Base-by-base conservation (phyloP, 2,329 filamentous ascomycete species). In the Phoma sp. region DNA sequence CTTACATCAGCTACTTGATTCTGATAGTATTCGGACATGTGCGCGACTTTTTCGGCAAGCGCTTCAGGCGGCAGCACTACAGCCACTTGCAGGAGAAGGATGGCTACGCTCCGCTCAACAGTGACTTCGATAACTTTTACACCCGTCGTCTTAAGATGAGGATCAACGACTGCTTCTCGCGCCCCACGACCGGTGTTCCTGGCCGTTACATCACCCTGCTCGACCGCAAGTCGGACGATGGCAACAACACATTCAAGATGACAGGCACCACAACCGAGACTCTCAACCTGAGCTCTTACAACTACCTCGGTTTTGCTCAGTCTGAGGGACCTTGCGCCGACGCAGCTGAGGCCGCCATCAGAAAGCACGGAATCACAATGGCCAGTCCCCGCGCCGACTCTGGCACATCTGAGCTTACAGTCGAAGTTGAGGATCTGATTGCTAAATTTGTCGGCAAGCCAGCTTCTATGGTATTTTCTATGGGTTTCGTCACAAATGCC, bases 91-190 rank as follows among this genome's bases (percentile, higher is more conserved):
- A 89, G 72, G 84, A 89, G 33, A 84, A 86, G 62, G 91, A 96
- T 72, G 95, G 95, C 59, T 98, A 96, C 71, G 95, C 93, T 9
- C 92, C 95, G 2, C 83, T 99, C 61, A 98, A 97, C 77, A 96
- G 92, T 68, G 95, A 99, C 76, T 99, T 99, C 72, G 95, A 99
- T 80, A 98, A 93, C 77, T 99, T 99, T 76, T 99, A 99, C 77
- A 91, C 93, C 52, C 86, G 95, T 52, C 85, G 95, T 57, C 77
- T 99, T 71, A 98, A 99, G 82, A 85, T 92, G 80, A 87, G 95
- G 60, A 91, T 99, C 71, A 96, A 98, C 66, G 95, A 99, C 77
- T 96, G 92, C 80, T 99, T 99, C 74, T 89, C 93, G 64, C 86
- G 95, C 44, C 91, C 93, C 10, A 92, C 90, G 25, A 96, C 92